Percentiles rank a stretch among this genome's conserved stretches.
phyloP scores from a whole-genome alignment of 2,329 filamentous ascomycete species.

The Trichophaea hybrida region DNA sequence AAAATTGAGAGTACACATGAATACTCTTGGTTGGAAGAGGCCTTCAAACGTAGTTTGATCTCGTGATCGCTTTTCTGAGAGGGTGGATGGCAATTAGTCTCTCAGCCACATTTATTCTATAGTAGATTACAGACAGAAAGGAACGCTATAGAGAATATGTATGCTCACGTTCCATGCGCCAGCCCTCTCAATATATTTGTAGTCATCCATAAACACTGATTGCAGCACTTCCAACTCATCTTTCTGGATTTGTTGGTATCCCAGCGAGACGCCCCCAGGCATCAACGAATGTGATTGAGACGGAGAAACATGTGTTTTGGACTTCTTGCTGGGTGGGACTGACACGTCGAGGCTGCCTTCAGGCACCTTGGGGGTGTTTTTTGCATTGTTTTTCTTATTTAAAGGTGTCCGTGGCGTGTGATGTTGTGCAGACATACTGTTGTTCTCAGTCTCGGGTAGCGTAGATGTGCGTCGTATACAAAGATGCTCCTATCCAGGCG shows the following conservation, averaged over 20 bases:
- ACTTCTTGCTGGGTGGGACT: not conserved
- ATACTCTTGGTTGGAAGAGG: constrained; percentile 58
- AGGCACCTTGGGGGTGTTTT: not conserved
- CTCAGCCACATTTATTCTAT: not conserved
- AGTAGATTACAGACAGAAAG: not conserved
- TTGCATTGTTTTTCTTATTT: constrained; percentile 1
- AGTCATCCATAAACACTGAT: constrained; percentile 84
- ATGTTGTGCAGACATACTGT: not conserved
- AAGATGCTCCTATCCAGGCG: not conserved
- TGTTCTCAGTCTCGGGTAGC: not conserved
- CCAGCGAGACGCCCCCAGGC: constrained; percentile 29
- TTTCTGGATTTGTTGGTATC: constrained; percentile 73
- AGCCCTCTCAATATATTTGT: constrained; percentile 50
- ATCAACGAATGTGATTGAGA: constrained; percentile 19
- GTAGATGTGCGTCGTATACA: not conserved
- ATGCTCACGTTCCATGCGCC: constrained; percentile 69
- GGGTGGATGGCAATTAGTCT: not conserved
- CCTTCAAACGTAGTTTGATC: constrained; percentile 66
- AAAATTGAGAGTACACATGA: constrained; percentile 60
- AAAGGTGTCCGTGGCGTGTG: not conserved
- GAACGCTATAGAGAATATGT: not conserved
- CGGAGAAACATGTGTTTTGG: not conserved
- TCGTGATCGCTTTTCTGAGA: constrained; percentile 61
- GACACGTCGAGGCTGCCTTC: not conserved
- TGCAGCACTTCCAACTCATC: constrained; percentile 75